These are phyloP conservation scores for Fusarium sp. DNA, from an alignment of 2,329 filamentous ascomycete genomes.

Conservation along the genomic window DNA sequence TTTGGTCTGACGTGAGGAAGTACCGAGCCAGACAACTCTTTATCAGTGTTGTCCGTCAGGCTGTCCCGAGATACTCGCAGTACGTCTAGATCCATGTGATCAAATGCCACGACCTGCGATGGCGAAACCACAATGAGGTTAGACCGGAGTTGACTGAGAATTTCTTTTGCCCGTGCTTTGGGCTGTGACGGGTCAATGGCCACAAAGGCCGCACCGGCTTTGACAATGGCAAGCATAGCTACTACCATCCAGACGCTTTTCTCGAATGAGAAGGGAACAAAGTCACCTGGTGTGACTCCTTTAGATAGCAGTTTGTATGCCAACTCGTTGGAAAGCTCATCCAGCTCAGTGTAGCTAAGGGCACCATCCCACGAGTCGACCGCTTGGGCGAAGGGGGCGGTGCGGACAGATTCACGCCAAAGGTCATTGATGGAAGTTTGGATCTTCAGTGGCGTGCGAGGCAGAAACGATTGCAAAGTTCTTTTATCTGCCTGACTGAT, in stretches of 20 bases:
- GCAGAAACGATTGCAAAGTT: not conserved
- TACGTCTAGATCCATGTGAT: not conserved
- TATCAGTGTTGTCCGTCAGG: too few relatives aligned
- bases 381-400: not conserved
- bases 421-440: not conserved
- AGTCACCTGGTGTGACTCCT: not conserved
- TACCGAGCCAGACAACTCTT: too few relatives aligned
- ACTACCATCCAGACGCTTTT: conserved; percentile 4
- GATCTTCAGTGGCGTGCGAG: not conserved
- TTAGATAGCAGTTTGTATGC: not conserved
- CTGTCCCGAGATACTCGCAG: not conserved
- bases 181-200: conserved; percentile 1
- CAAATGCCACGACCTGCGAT: not conserved
- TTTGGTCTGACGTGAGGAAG: not conserved
- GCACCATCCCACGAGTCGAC: conserved; percentile 1
- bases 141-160: not conserved
- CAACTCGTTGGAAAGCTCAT: not conserved
- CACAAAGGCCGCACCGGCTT: conserved; percentile 4
- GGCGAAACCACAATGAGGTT: not conserved
- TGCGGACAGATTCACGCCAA: conserved; percentile 4
- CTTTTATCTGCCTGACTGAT: not conserved
- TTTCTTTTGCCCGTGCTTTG: not conserved
- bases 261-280: conserved; percentile 6
- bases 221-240: not conserved
- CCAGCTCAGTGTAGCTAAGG: conserved; percentile 2